phyloP scores from a whole-genome alignment of 768 basidiomycete species.

The Amyloporia xantha region DNA sequence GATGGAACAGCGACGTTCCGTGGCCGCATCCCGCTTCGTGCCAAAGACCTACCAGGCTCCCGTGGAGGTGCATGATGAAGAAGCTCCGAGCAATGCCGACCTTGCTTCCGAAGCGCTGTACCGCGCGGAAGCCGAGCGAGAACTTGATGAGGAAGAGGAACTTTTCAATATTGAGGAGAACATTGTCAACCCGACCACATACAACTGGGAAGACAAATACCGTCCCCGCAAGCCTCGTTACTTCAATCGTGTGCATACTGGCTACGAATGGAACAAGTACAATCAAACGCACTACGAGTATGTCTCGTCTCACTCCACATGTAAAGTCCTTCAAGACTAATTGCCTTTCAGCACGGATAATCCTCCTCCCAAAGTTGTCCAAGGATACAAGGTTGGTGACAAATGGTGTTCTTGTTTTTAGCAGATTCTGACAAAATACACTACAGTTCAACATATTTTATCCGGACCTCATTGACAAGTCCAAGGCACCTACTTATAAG shows the following conservation, averaged over 20 bases:
- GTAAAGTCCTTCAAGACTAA: neutral
- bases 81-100: slow-evolving; percentile 58
- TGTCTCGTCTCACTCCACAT: slow-evolving; percentile 25
- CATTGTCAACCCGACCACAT: slow-evolving; percentile 73
- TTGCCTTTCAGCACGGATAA: slow-evolving; percentile 74
- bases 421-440: neutral
- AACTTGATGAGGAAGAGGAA: slow-evolving; percentile 94
- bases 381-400: slow-evolving; percentile 82
- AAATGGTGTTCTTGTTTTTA: slow-evolving; percentile 10
- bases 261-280: slow-evolving; percentile 99
- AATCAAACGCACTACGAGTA: slow-evolving; percentile 99
- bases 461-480: slow-evolving; percentile 97
- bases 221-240: slow-evolving; percentile 95
- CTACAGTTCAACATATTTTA: slow-evolving; percentile 92
- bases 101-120: slow-evolving; percentile 88
- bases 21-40: slow-evolving; percentile 85
- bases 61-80: slow-evolving; percentile 51
- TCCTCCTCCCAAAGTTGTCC: slow-evolving; percentile 98
- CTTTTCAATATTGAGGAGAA: slow-evolving; percentile 91
- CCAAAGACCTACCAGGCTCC: slow-evolving; percentile 61
- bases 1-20: slow-evolving; percentile 73
- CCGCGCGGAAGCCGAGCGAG: slow-evolving; percentile 84
- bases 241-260: slow-evolving; percentile 98
- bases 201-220: slow-evolving; percentile 99
- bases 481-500: slow-evolving; percentile 94